Evolutionary conservation across 495 filamentous ascomycete species (phyloP), one percentile per base, ranked within the genome.

Genomic region (Staphylotrichum longicolle): DNA sequence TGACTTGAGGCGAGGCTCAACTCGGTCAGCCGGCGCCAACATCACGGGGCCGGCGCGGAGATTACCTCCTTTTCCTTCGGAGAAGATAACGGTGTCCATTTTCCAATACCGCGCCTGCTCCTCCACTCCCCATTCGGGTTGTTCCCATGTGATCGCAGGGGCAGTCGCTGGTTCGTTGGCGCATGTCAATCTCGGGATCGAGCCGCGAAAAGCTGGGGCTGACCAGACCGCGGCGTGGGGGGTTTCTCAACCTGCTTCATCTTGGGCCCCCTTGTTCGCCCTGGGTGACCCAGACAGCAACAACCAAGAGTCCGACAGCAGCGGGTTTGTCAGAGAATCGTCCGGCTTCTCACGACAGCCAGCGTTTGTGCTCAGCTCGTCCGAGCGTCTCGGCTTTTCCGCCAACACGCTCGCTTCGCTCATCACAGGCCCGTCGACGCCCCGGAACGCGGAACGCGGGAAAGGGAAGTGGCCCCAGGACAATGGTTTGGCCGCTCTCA

Each of bases 401-500:
- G 27, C 14, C 10, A 30, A 12, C 49, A 35, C 47, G 7, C 47
- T 33, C 48, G 4, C 15, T 46, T 20, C 20, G 20, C 20, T 27
- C 20, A 27, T 27, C 20, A 27, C 20, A 27, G 20, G 15, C 44
- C 4, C 20, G 11, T 10, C 47, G 33, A 49, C 20, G 20, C 20
- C 20, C 20, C 20, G 27, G 45, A 5, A 5, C 37, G 37, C 7
- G 51, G 35, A 40, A 5, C 34, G 15, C 51, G 51, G 35, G 5
- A 35, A 41, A 27, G 37, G 37, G 51, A 12, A 54, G 37, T 5
- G 44, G 42, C 34, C 33, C 62, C 57, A 54, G 57, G 57, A 44
- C 44, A 60, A 55, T 60, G 62, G 62, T 64, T 64, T 64, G 62
- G 50, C 62, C 62, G 62, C 62, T 27, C 62, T 27, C n/a, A 3